phyloP scores from a whole-genome alignment of 2,329 filamentous ascomycete genomes.

The Aspergillus udagawae region DNA sequence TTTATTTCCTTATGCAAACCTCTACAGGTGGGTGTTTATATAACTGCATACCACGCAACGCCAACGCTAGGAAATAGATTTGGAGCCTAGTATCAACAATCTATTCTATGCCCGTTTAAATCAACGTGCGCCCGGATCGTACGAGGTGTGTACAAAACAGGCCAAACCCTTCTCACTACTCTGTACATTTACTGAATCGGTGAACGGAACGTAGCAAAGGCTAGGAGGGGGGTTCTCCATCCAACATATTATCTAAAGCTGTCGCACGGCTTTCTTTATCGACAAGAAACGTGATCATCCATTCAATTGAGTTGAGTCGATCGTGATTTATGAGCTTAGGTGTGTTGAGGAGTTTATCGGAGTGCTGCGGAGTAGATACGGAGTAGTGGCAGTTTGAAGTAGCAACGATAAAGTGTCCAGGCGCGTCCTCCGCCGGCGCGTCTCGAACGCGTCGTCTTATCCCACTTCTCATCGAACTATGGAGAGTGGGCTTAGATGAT shows the following conservation, averaged over 20 bases:
- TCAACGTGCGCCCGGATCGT: not conserved
- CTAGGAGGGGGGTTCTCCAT: not conserved
- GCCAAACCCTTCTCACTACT: too few species aligned
- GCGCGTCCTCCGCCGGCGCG: not conserved
- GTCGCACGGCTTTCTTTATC: not conserved
- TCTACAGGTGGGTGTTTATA: conserved; percentile 3
- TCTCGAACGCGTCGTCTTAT: not conserved
- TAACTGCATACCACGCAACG: conserved; percentile 10
- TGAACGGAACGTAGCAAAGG: too few species aligned
- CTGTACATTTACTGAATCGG: too few species aligned
- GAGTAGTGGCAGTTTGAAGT: not conserved
- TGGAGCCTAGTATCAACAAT: not conserved
- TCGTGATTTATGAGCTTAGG: too few species aligned
- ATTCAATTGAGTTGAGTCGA: not conserved
- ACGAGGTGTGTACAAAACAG: too few species aligned
- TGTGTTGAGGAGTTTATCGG: not conserved
- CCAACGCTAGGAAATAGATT: not conserved
- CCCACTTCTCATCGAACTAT: not conserved
- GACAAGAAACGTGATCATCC: not conserved
- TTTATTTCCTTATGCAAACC: conserved; percentile 2
- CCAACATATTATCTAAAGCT: not conserved
- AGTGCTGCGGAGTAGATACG: not conserved
- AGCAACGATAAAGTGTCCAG: not conserved
- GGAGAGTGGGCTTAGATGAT: not conserved
- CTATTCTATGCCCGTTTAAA: not conserved